Base-by-base conservation (phyloP, 345 rosid genomes). In the Populus simonii region DNA sequence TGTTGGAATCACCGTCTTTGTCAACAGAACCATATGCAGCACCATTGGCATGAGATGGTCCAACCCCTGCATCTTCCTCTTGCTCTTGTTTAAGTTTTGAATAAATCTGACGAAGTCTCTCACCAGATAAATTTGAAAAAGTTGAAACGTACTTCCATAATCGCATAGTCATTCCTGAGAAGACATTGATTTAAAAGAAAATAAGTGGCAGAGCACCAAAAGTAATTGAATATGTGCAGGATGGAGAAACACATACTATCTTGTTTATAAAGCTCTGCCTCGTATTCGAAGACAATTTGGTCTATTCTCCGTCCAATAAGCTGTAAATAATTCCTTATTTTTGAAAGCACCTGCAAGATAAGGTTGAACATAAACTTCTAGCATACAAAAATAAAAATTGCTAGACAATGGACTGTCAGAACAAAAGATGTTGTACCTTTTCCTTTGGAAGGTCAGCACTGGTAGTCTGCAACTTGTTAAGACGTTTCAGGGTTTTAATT, bases 391-490 rank as follows among this genome's bases (percentile, higher is more conserved):
- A 66, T 68, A 2, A 53, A 23, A 51, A 11, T 51, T 12, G 49
- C 41, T 45, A 74, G 41, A 66, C 38, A 80, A 29, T 11, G 18
- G 13, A 47, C 36, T 57, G 55, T 41, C 39, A 51, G 27, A 59
- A 41, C 61, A 7, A 31, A 73, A 39, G 43, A 16, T 23, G 15
- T 3, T 41, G 13, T 57, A 92, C 99, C 86, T 92, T 94, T 66
- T 96, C 98, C 87, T 94, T 96, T 2, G 99, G 99, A 80, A 96
- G 97, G 86, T 93, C 83, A n/a, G 94, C 98, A 81, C 99, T 96
- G 10, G 94, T 96, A 77, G 93, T 89, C 89, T 96, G 99, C 83
- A 96, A 83, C 85, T 79, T 89, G 70, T 92, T 91, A 74, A 96
- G 89, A 53, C 98, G 97, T 73, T 65, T 87, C 76, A 94, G 88